Evolutionary conservation across 495 filamentous ascomycete species (phyloP), one percentile per base, ranked within the genome.

Genomic region (Venustampulla echinocandica): DNA sequence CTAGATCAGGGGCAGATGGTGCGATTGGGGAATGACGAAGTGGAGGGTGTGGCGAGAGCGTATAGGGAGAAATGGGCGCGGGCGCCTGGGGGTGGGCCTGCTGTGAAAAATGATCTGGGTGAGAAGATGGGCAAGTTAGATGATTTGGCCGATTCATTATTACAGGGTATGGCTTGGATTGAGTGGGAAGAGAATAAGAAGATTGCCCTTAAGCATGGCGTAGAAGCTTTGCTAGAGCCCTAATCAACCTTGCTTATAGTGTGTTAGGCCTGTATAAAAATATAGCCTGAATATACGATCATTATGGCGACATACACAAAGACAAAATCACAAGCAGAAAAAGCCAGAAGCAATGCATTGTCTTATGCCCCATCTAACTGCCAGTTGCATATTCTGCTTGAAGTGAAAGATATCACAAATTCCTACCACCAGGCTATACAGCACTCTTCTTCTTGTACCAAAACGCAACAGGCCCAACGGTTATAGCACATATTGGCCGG

Each of bases 131-230:
- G 61, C 15, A 97, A 97, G 62, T 56, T 94, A 53, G 90, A 97
- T 67, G 90, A 97, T 70, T 67, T 97, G 51, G 85, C 88, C 4
- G 90, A 97, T 74, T 85, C 84, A 62, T 62, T 96, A 23, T 57
- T 95, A 51, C 90, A 97, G 65, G 92, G 83, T 0, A 66, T 88
- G 51, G 83, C 87, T 9, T 95, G 85, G 85, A 61, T 90, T 40
- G 72, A 82, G 46, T 97, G 90, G 90, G 77, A 90, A 58, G 63
- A 69, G 50, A 90, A 87, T 61, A 63, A 79, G 49, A 67, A 67
- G 44, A 55, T 33, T 23, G 49, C 44, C 3, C 10, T 48, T 24
- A 25, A 54, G 25, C n/a, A 46, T 44, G 53, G 57, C 13, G 47
- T 54, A 17, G 47, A 59, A 17, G 43, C 28, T 32, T 46, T 59